These are phyloP conservation scores for Furcasterigmium furcatum DNA, from an alignment of 2,329 filamentous ascomycete species.

Conservation along the genomic window DNA sequence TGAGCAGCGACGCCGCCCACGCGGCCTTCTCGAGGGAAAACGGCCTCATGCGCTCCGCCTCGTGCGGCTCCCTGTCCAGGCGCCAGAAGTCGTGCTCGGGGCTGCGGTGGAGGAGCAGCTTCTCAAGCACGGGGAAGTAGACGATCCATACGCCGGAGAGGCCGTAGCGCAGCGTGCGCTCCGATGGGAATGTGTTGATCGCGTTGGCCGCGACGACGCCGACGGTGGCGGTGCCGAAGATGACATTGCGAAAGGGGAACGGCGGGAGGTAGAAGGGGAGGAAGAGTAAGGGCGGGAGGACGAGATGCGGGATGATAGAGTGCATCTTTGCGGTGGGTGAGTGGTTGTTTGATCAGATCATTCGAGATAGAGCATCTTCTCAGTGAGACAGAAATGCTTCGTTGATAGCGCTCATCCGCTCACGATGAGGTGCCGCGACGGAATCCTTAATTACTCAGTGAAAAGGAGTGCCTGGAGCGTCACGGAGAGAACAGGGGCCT, in stretches of 20 bases:
- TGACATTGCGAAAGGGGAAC: neutral
- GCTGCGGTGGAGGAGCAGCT: neutral
- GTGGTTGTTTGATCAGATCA: neutral
- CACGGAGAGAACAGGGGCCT: too few relatives aligned
- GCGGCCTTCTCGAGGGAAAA: neutral
- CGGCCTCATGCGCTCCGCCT: neutral
- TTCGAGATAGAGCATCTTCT: neutral
- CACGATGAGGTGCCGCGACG: too few relatives aligned
- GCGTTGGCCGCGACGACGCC: neutral
- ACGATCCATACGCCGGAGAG: neutral
- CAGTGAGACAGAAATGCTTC: neutral
- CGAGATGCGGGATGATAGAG: slow-evolving; percentile 14
- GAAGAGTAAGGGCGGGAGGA: slow-evolving; percentile 16
- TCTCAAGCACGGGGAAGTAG: neutral
- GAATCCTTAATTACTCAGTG: too few relatives aligned
- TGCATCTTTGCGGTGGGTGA: neutral
- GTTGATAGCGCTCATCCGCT: too few relatives aligned
- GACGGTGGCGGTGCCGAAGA: neutral
- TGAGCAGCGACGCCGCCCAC: neutral
- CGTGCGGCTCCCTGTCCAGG: neutral
- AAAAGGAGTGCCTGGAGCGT: too few relatives aligned
- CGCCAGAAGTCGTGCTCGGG: neutral
- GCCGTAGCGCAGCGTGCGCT: neutral
- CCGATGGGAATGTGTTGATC: neutral
- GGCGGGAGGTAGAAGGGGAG: neutral